A percentile compares a stretch with the other conserved stretches of the same genome.
Evolutionary conservation across 73 alveolate species (phyloP).

Genomic region (Stentor roeselii): DNA sequence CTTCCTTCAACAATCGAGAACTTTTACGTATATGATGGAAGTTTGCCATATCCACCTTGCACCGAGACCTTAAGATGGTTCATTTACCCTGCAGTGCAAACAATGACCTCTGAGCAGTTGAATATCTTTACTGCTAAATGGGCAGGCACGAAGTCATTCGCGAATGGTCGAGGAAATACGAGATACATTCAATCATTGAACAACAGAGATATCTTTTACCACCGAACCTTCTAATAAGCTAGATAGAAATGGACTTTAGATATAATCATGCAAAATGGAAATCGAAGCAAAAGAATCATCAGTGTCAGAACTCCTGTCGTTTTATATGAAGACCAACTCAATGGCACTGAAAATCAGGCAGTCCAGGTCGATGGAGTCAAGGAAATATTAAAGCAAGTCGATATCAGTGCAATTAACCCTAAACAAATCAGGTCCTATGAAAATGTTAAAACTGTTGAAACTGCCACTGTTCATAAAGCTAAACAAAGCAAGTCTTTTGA

Average conservation of each 20-base stretch:
- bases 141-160: constrained; percentile 56
- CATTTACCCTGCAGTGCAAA: constrained; percentile 48
- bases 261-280: neutral
- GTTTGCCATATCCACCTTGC: constrained; percentile 82
- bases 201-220: constrained; percentile 41
- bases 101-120: constrained; percentile 55
- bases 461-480: too few relatives aligned
- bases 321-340: neutral
- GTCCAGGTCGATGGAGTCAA: too few relatives aligned
- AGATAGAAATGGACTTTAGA: too few relatives aligned
- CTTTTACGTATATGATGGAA: constrained; percentile 56
- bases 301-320: neutral
- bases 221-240: too few relatives aligned
- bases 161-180: constrained; percentile 70
- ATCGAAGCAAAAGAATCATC: neutral
- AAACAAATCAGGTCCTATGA: too few relatives aligned
- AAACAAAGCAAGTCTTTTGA: too few relatives aligned
- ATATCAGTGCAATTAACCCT: too few relatives aligned
- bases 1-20: neutral
- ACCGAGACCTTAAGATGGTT: constrained; percentile 72
- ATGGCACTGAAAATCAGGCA: too few relatives aligned
- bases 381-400: too few relatives aligned
- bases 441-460: too few relatives aligned
- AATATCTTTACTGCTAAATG: constrained; percentile 46
- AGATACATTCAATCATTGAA: constrained; percentile 52